Base-by-base conservation (phyloP, 192 early-diverging fungal genomes). In the Allomyces arbusculus region DNA sequence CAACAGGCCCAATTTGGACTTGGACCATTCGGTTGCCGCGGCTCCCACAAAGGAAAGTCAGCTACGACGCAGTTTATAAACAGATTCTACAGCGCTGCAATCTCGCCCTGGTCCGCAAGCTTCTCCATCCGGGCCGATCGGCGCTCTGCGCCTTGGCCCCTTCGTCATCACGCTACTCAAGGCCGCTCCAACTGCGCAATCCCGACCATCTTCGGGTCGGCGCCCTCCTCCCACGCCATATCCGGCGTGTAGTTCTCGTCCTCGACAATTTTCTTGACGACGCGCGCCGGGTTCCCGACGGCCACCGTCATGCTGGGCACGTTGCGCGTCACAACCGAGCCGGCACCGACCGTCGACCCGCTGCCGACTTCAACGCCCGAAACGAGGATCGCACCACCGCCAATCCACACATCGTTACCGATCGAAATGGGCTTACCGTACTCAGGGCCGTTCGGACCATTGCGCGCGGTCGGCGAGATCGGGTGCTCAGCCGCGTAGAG, bases 331-430 rank as follows among this genome's bases (percentile, higher is more conserved):
- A 97, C 92, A 7, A 97, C 86, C 24, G 84, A 74, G 2, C 91
- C 92, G 10, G 91, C 94, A 10, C 82, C 89, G 61, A 89, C 55
- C 0, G 83, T 86, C 10, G 73, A 76, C 24, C 88, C 84, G 65
- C 90, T 74, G 5, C 94, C 94, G 67, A 97, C 87, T 0, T 87
- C 93, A 8, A 95, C 83, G 44, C 94, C 94, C 12, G 89, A 85
- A 71, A 85, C 75, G 50, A 97, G 84, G 9, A 87, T 81, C 0
- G 80, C 82, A 23, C 80, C 77, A 23, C 90, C 94, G 9, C 94
- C 92, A 43, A 97, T 73, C 92, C 91, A 95, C 33, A 88, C 87
- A 69, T 91, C 79, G 64, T 88, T 82, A 24, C 91, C 92, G 64
- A 97, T 95, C 71, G 65, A 68, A 66, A 81, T 61, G 20, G 64